Evolutionary conservation across 1,139 yeast genomes (phyloP).

Genomic region (Saccharomyces pastorianus): DNA sequence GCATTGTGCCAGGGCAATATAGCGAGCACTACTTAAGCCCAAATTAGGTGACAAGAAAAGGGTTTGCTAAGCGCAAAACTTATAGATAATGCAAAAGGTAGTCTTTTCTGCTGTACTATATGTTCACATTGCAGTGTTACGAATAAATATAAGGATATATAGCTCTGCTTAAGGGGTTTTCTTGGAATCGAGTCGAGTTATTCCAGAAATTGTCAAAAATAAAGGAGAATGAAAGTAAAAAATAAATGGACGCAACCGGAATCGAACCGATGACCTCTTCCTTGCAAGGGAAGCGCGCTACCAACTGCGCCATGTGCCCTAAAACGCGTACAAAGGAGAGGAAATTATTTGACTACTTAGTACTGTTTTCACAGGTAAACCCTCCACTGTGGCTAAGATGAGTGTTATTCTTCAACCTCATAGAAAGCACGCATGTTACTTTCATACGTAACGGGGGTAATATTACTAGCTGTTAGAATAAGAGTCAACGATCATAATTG

Average conservation of each 20-base stretch:
- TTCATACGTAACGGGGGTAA: too few species aligned
- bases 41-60: not conserved
- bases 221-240: conserved; percentile 1
- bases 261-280: conserved; percentile 31
- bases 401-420: too few species aligned
- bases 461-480: too few species aligned
- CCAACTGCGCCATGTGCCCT: conserved; percentile 31
- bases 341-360: too few species aligned
- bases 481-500: too few species aligned
- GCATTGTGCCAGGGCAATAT: not conserved
- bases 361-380: too few species aligned
- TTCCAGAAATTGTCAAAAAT: not conserved
- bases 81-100: not conserved
- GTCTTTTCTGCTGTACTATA: not conserved
- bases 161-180: not conserved
- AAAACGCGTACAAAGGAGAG: too few species aligned
- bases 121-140: not conserved
- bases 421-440: too few species aligned
- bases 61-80: not conserved
- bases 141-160: not conserved
- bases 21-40: not conserved
- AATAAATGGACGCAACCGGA: conserved; percentile 28
- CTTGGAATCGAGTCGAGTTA: not conserved
- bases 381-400: too few species aligned
- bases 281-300: conserved; percentile 32